phyloP scores from a whole-genome alignment of 1,139 yeast genomes.

The Candida sp. region DNA sequence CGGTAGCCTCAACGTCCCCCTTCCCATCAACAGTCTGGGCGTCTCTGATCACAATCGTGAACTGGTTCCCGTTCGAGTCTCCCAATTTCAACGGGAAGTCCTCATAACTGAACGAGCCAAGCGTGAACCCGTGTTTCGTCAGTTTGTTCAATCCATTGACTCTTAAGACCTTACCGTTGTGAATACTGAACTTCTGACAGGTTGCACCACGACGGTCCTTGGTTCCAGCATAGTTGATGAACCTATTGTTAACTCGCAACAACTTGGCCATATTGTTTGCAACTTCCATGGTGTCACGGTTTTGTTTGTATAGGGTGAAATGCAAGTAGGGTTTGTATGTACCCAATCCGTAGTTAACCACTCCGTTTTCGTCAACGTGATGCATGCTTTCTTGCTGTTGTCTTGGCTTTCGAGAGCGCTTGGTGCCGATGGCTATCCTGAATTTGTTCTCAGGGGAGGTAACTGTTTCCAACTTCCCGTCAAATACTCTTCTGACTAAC shows the following conservation, averaged over 20 bases:
- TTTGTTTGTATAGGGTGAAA: constrained; percentile 88
- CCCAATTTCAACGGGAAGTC: constrained; percentile 74
- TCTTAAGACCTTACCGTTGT: constrained; percentile 77
- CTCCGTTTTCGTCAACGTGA: constrained; percentile 54
- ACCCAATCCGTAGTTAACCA: constrained; percentile 65
- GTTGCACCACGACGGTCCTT: constrained; percentile 98
- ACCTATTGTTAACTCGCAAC: constrained; percentile 71
- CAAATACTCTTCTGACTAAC: constrained; percentile 73
- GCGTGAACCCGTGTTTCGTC: constrained; percentile 64
- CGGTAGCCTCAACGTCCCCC: constrained; percentile 41
- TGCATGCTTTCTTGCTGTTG: constrained; percentile 46
- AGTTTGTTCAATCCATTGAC: constrained; percentile 77
- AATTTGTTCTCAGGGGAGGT: constrained; percentile 75
- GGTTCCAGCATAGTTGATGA: constrained; percentile 88
- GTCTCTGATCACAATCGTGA: constrained; percentile 81
- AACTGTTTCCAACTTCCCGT: constrained; percentile 75
- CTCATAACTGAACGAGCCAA: constrained; percentile 80
- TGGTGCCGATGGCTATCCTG: constrained; percentile 46
- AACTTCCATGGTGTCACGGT: constrained; percentile 97
- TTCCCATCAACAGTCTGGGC: constrained; percentile 41
- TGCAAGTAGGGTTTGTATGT: constrained; percentile 71
- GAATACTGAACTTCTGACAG: constrained; percentile 79
- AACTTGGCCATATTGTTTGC: constrained; percentile 76
- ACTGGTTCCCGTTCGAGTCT: constrained; percentile 87
- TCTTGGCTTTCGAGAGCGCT: constrained; percentile 27